Conservation (phyloP, 371 early-diverging fungal genomes). For the Apophysomyces sp. region DNA sequence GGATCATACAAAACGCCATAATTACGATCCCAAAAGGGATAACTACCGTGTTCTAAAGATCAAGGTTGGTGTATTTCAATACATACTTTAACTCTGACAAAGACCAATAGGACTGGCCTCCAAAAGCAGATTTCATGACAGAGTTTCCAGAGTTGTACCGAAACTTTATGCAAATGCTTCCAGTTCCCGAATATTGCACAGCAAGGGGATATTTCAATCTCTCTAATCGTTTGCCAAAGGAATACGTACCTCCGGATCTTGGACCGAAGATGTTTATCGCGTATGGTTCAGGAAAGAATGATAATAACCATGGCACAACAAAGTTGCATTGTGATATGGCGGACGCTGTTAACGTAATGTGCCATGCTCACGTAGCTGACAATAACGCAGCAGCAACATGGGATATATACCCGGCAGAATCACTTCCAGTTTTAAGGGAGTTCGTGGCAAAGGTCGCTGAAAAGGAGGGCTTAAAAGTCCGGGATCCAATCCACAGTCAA, state of each 20-base stretch:
- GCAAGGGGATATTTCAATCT: slow-evolving; percentile 62
- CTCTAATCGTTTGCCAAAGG: slow-evolving; percentile 53
- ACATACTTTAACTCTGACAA: neutral
- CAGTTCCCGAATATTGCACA: slow-evolving; percentile 59
- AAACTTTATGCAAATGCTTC: slow-evolving; percentile 57
- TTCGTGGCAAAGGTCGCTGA: slow-evolving; percentile 36
- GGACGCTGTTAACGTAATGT: slow-evolving; percentile 76
- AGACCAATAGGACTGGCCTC: slow-evolving; percentile 66
- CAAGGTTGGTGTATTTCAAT: slow-evolving; percentile 22
- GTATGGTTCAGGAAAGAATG: slow-evolving; percentile 46
- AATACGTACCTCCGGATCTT: slow-evolving; percentile 62
- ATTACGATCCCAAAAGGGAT: neutral
- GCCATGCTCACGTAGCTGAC: slow-evolving; percentile 30
- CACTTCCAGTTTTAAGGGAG: slow-evolving; percentile 35
- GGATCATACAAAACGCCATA: slow-evolving; percentile 6
- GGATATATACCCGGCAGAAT: slow-evolving; percentile 64
- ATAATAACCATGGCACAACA: slow-evolving; percentile 57
- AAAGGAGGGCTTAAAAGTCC: slow-evolving; percentile 1
- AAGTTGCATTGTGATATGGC: slow-evolving; percentile 74
- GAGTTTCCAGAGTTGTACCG: slow-evolving; percentile 50
- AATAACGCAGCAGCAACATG: slow-evolving; percentile 55
- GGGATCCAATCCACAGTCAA: slow-evolving; percentile 69
- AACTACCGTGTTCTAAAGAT: slow-evolving; percentile 29
- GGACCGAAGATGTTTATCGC: slow-evolving; percentile 80
- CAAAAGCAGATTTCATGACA: slow-evolving; percentile 47